Conservation (phyloP, 371 early-diverging fungal species). For the Enterocytospora artemiae region DNA sequence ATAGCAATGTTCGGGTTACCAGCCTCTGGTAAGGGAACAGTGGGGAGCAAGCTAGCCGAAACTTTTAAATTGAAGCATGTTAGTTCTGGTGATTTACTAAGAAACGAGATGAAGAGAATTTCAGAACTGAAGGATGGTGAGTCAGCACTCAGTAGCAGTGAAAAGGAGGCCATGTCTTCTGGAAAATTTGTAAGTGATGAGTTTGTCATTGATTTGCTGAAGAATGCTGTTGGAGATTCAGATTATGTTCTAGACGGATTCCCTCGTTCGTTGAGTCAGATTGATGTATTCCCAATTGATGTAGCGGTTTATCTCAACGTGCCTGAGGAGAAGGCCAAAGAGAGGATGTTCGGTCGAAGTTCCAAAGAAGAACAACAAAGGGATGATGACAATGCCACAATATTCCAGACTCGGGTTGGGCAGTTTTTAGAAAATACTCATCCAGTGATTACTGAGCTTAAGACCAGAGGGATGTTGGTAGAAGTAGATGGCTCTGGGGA, state of each 20-base stretch:
- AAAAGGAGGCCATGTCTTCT: slow-evolving; percentile 8
- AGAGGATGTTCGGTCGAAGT: slow-evolving; percentile 71
- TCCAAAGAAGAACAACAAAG: slow-evolving; percentile 66
- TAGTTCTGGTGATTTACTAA: slow-evolving; percentile 94
- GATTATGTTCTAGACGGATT: slow-evolving; percentile 99
- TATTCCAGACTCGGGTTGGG: slow-evolving; percentile 76
- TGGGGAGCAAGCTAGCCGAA: slow-evolving; percentile 66
- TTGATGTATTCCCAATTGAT: slow-evolving; percentile 74
- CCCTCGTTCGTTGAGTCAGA: slow-evolving; percentile 93
- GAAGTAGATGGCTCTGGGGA: slow-evolving; percentile 65
- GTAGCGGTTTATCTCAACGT: slow-evolving; percentile 39
- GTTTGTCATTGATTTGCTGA: slow-evolving; percentile 85
- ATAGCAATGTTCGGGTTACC: slow-evolving; percentile 69
- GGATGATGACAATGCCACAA: slow-evolving; percentile 81
- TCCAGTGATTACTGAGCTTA: slow-evolving; percentile 88
- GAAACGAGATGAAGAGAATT: slow-evolving; percentile 88
- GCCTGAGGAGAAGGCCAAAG: slow-evolving; percentile 60
- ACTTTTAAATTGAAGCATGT: slow-evolving; percentile 83
- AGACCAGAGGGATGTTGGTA: slow-evolving; percentile 73
- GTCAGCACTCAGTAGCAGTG: neutral
- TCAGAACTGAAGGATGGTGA: slow-evolving; percentile 66
- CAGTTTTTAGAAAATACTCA: slow-evolving; percentile 84
- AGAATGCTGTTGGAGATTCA: slow-evolving; percentile 77
- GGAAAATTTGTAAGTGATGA: slow-evolving; percentile 92
- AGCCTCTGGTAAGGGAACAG: slow-evolving; percentile 82